Base-by-base conservation (phyloP, 768 basidiomycete genomes). In the Auriscalpium microsporum region DNA sequence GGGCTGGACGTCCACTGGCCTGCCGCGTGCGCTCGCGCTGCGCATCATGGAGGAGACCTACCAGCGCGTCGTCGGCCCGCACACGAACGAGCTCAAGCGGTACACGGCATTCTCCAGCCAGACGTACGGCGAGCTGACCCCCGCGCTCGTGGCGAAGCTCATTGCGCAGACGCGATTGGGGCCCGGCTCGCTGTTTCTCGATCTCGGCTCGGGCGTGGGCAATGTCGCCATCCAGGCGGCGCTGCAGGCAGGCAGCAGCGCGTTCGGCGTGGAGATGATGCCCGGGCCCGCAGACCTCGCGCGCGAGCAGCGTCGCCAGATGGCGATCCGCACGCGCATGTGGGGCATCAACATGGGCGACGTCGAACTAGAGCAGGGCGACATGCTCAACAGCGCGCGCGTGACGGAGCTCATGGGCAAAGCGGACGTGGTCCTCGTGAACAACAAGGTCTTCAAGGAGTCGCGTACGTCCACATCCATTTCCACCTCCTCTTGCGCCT, bases 381-480 rank as follows among this genome's bases (percentile, higher is more conserved):
- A 97, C 65, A 96, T 99, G 82, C 74, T 92, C 49, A 72, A 76
- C 54, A 83, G 86, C 64, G 65, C 65, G 21, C 74, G 84, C 40
- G 82, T 93, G 14, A 76, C 82, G 45, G 80, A 83, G 65, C 73
- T 92, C 50, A 77, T 99, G 54, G 66, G 78, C 9, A 71, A 84
- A 63, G 95, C 96, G 2, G 94, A 98, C 64, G 90, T 99, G 1
- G 86, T 99, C 8, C 72, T 98, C 58, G 86, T 91, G 53, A 90
- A 93, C 67, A 93, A 92, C 67, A 92, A 89, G 70, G 87, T 87
- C 1, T 93, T 92, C 65, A 75, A 78, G 58, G 80, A 86, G 62
- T 78, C 80, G 50, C 66, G 89, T 90, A 63, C 74, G 86, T 82
- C 8, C 4, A n/a, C 34, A 53, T 19, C 44, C 0, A 36, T n/a